Evolutionary conservation across 2,329 filamentous ascomycete species (phyloP), one percentile per base, ranked within the genome.

Genomic region (Pseudonectria foliicola): DNA sequence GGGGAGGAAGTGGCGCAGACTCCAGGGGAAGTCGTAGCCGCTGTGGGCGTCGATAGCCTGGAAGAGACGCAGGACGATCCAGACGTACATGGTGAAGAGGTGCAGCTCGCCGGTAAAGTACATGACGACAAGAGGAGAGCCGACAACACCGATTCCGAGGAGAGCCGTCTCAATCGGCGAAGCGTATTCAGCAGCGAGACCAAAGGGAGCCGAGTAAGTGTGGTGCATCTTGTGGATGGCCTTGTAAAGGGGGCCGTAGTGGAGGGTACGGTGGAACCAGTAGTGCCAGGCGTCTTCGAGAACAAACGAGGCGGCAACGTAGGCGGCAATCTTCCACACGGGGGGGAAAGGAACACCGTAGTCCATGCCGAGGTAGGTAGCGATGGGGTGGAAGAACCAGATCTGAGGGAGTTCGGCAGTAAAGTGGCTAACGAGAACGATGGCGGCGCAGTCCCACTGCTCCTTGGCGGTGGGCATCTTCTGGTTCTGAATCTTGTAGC

Each of bases 221-320:
- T 98, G 92, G 70, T 98, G 92, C 52, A 98, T 89, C 72, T 98
- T 98, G 77, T 98, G 92, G 54, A 98, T 85, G 56, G 81, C 77
- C 71, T 88, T 94, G 79, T 98, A 98, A 6, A 98, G 80, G 26
- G 88, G 86, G 14, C 86, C 89, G 70, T 87, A 93, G 73, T 98
- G 92, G 66, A 98, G 79, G 28, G 76, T 77, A 51, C 92, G 87
- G 68, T 98, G 92, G 49, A 79, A 80, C 81, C 89, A 96, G 74
- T 98, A 98, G 67, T 98, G 92, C 92, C 92, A 98, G 48, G 90
- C 71, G 64, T 98, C 92, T 64, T 98, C 92, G 55, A 95, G 66
- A 39, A 96, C 75, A 67, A 98, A 98, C 74, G 96, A 93, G 59
- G 96, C 73, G 42, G 81, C 76, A 49, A 98, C 90, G 55, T 98